A percentile compares a stretch with the other conserved stretches of the same genome.
Conservation (phyloP, 805 yeast species). For the Candida takata region DNA sequence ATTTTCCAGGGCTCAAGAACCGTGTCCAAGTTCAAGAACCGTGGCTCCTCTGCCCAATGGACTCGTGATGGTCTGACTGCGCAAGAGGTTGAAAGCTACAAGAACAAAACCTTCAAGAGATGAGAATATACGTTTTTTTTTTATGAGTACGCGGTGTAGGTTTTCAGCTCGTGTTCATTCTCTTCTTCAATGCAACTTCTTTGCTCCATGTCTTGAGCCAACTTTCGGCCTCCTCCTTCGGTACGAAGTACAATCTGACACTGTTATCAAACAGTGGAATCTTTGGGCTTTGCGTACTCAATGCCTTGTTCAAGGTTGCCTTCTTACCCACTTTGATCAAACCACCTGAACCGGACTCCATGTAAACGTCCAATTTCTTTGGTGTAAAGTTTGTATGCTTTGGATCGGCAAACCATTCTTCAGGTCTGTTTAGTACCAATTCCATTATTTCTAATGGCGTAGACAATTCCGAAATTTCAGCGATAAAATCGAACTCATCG, state of each 20-base stretch:
- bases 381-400: conserved; percentile 53
- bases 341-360: conserved; percentile 83
- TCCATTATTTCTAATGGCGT: conserved; percentile 59
- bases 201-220: conserved; percentile 71
- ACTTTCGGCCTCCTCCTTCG: conserved; percentile 52
- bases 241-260: conserved; percentile 70
- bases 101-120: conserved; percentile 20
- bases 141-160: neutral
- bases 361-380: conserved; percentile 59
- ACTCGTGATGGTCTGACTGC: conserved; percentile 37
- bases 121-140: conserved; percentile 1
- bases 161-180: conserved; percentile 17
- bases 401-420: conserved; percentile 56
- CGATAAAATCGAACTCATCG: conserved; percentile 78
- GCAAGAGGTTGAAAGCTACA: conserved; percentile 42
- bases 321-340: conserved; percentile 80
- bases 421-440: conserved; percentile 57
- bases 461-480: conserved; percentile 64
- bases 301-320: conserved; percentile 53
- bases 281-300: conserved; percentile 53
- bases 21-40: conserved; percentile 44
- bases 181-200: conserved; percentile 45
- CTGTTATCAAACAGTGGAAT: conserved; percentile 75
- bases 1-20: conserved; percentile 45
- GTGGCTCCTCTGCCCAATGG: conserved; percentile 45